Percentiles rank a stretch among this genome's conserved stretches.
These are phyloP conservation scores for Leccinum pellstonianum DNA, from an alignment of 768 basidiomycete species.

Conservation along the genomic window DNA sequence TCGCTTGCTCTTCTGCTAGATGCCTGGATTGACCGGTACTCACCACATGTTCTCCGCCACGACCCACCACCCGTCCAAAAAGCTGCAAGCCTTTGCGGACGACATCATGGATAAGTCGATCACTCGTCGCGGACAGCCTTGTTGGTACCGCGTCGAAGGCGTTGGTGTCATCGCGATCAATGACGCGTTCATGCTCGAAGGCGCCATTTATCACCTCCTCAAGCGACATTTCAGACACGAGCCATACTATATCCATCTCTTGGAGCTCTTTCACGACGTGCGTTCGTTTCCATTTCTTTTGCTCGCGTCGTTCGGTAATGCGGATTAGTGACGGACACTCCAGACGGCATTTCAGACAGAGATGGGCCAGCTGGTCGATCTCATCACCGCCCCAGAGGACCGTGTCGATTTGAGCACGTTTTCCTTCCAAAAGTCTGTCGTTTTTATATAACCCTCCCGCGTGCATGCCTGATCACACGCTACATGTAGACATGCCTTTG, in stretches of 20 bases:
- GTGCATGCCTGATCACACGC: not conserved
- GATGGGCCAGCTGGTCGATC: conserved; percentile 6
- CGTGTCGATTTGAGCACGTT: conserved; percentile 3
- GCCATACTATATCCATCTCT: conserved; percentile 80
- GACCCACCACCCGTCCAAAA: not conserved
- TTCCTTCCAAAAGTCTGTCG: conserved; percentile 1
- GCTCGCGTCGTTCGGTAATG: not conserved
- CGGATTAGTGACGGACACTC: not conserved
- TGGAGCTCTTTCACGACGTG: conserved; percentile 91
- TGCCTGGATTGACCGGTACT: not conserved
- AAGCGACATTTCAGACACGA: conserved; percentile 82
- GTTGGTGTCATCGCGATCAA: conserved; percentile 86
- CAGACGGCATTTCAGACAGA: conserved; percentile 3
- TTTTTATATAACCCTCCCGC: too few relatives aligned
- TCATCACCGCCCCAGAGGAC: not conserved
- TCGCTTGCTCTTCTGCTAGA: not conserved
- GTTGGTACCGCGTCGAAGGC: conserved; percentile 77
- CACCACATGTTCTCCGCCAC: not conserved
- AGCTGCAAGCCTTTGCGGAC: conserved; percentile 82
- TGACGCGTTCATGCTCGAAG: conserved; percentile 95
- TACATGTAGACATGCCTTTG: not conserved
- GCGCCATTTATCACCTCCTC: conserved; percentile 87
- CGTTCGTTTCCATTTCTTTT: conserved; percentile 15
- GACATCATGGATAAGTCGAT: conserved; percentile 96
- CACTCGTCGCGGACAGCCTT: conserved; percentile 91